Base-by-base conservation (phyloP, 2,329 filamentous ascomycete genomes). In the Graphilbum fragrans region DNA sequence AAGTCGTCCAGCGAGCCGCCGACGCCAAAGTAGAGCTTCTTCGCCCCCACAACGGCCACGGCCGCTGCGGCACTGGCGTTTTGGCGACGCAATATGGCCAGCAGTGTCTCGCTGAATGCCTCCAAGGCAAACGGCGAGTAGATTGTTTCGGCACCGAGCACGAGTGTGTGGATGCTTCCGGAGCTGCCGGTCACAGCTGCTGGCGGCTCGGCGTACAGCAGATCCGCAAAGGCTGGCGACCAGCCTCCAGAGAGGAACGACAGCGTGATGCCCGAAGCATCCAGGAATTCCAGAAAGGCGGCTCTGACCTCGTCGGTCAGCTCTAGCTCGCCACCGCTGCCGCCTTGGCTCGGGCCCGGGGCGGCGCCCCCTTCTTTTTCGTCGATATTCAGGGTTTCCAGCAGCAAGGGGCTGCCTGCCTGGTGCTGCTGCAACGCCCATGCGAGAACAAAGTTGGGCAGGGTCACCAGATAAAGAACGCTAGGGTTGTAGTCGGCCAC, bases 21-120 rank as follows among this genome's bases (percentile, higher is more conserved):
- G 5, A 92, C 85, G 3, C 85, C 85, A 59, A 92, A 92, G 59
- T 92, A 92, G 11, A 88, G 69, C 49, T 76, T 74, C 63, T 92
- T 92, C 1, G 85, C 85, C 3, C 74, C 84, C 5, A 90, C 70
- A 18, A 86, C 63, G 1, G 80, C 77, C 38, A 71, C 72, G 0
- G 77, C 74, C 39, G 64, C 61, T 64, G 4, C 55, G 3, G 54
- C 49, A 2, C 50, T 50, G 41, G 57, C 52, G 36, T 58, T 52
- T 38, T 77, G 66, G 38, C 61, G 59, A 18, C 65, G 55, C 35
- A 87, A 61, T 16, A 85, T 61, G 4, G 62, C 62, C 34, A 81
- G 67, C 12, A 87, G 63, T 5, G 78, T 77, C 32, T 81, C 73
- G 1, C 79, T 74, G 54, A 90, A 92, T 0, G 76, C 70, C 29